Conservation (phyloP, 1,139 yeast genomes). For the Geotrichum cucujoidarum region DNA sequence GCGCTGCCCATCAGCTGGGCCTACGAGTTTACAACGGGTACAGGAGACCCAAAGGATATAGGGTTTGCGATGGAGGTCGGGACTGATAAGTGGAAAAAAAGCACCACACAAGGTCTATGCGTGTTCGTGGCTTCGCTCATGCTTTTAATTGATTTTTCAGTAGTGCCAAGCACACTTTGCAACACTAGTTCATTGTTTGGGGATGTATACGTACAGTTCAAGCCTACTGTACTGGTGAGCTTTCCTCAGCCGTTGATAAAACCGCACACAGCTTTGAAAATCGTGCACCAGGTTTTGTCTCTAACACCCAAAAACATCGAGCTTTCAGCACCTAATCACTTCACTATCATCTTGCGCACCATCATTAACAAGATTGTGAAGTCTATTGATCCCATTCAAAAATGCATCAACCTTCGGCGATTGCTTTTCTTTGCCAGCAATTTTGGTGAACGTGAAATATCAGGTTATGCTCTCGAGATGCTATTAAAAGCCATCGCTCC, state of each 20-base stretch:
- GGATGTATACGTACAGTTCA: conserved; percentile 2
- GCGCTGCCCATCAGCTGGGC: conserved; percentile 9
- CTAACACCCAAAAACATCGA: background rate
- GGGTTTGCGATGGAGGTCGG: conserved; percentile 10
- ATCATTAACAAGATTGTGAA: conserved; percentile 10
- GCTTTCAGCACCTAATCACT: background rate
- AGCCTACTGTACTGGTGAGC: conserved; percentile 3
- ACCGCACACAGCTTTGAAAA: background rate
- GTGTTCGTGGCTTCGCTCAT: conserved; percentile 9
- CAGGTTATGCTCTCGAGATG: conserved; percentile 6
- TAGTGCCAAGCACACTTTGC: background rate
- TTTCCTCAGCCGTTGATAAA: conserved; percentile 12
- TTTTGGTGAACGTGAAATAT: background rate
- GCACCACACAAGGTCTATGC: conserved; percentile 1
- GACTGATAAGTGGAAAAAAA: conserved; percentile 4
- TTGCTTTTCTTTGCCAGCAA: conserved; percentile 14
- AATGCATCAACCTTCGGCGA: conserved; percentile 15
- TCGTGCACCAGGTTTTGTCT: background rate
- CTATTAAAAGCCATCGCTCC: conserved; percentile 7
- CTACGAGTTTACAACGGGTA: conserved; percentile 9
- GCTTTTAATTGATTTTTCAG: conserved; percentile 12
- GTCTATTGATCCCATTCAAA: conserved; percentile 16
- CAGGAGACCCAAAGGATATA: background rate
- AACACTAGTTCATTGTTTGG: background rate
- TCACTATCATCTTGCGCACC: conserved; percentile 5